Percentiles rank a stretch among this genome's conserved stretches.
Conservation (phyloP, 371 early-diverging fungal species). For the Chytridium lagenaria region DNA sequence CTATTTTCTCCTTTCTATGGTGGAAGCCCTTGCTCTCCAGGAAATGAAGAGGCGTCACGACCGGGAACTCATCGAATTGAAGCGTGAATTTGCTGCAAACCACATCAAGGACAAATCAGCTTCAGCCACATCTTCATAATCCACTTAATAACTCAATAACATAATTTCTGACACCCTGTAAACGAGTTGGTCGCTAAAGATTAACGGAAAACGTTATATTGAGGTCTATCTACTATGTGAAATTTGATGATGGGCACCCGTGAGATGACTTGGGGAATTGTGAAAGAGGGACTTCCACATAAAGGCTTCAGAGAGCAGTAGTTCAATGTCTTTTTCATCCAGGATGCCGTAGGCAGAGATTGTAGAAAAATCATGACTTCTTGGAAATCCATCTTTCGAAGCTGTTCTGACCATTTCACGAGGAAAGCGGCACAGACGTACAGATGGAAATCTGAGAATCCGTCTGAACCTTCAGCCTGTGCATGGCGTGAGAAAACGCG, state of each 20-base stretch:
- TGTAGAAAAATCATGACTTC: slow-evolving; percentile 95
- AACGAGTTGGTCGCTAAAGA: too few species aligned
- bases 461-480: slow-evolving; percentile 85
- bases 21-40: slow-evolving; percentile 76
- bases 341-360: slow-evolving; percentile 82
- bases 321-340: slow-evolving; percentile 92
- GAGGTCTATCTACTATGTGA: too few species aligned
- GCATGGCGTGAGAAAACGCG: neutral
- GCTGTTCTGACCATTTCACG: slow-evolving; percentile 87
- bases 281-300: slow-evolving; percentile 96
- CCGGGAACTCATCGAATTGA: slow-evolving; percentile 25
- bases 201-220: too few species aligned
- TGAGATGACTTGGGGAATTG: slow-evolving; percentile 79
- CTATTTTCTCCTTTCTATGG: slow-evolving; percentile 80
- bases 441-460: slow-evolving; percentile 93
- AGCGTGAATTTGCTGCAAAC: neutral
- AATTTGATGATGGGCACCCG: too few species aligned
- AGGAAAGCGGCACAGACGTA: slow-evolving; percentile 98
- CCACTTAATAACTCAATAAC: too few species aligned
- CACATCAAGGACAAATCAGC: too few species aligned
- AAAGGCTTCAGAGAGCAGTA: slow-evolving; percentile 92
- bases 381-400: slow-evolving; percentile 78
- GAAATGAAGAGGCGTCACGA: slow-evolving; percentile 40
- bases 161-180: too few species aligned
- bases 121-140: too few species aligned